Evolutionary conservation across 208 protist species (phyloP).

Genomic region (Crithidia fasciculata): DNA sequence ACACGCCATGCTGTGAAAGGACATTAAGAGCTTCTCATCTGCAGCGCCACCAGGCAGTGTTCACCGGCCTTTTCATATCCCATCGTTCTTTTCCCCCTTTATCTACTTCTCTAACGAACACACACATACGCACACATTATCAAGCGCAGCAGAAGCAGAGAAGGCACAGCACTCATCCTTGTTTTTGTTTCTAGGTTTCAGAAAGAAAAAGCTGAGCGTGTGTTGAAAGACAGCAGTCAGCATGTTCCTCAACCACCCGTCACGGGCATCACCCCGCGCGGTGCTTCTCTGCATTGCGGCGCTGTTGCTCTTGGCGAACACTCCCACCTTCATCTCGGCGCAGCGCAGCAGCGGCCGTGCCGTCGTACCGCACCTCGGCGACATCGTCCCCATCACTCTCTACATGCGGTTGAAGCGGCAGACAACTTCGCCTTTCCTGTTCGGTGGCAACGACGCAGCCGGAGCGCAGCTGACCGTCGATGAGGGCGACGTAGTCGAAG

Average conservation of each 20-base stretch:
- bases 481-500: constrained; percentile 9
- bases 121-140: too few relatives aligned
- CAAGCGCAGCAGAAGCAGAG: too few relatives aligned
- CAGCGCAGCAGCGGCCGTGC: not conserved
- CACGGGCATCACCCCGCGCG: not conserved
- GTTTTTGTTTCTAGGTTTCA: not conserved
- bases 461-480: constrained; percentile 11
- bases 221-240: too few relatives aligned
- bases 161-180: not conserved
- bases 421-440: constrained; percentile 18
- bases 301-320: not conserved
- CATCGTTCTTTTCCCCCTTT: too few relatives aligned
- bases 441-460: constrained; percentile 8
- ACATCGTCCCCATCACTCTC: constrained; percentile 63
- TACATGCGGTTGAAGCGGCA: constrained; percentile 59
- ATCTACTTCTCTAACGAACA: too few relatives aligned
- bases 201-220: not conserved
- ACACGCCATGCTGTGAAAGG: too few relatives aligned
- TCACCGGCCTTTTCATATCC: too few relatives aligned
- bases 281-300: not conserved
- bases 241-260: too few relatives aligned
- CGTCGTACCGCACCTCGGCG: constrained; percentile 37
- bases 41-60: too few relatives aligned
- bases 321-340: not conserved
- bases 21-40: too few relatives aligned